Conservation (phyloP, 139 green algal species). For the Chlamydomonas applanata region DNA sequence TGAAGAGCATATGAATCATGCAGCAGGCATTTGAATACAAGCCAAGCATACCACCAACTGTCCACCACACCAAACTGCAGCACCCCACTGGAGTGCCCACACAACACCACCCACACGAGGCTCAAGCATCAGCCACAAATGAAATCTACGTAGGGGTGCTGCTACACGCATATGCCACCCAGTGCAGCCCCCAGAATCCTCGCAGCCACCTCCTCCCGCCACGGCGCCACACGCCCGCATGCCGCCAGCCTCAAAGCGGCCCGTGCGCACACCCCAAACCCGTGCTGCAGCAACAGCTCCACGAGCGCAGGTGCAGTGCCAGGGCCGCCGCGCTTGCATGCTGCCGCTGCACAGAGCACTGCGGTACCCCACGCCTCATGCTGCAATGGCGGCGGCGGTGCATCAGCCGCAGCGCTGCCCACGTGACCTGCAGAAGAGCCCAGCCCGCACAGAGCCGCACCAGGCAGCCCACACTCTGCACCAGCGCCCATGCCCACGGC, state of each 20-base stretch:
- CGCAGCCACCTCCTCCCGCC: constrained; percentile 5
- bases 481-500: too few relatives aligned
- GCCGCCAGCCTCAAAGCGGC: constrained; percentile 1
- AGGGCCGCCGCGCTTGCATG: background rate
- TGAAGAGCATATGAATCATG: too few relatives aligned
- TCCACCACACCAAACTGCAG: too few relatives aligned
- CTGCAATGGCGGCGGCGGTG: constrained; percentile 1
- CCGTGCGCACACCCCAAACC: constrained; percentile 4
- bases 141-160: too few relatives aligned
- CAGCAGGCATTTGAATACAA: too few relatives aligned
- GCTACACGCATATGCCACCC: background rate
- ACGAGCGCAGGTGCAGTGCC: background rate
- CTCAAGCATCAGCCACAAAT: too few relatives aligned
- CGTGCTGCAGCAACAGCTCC: constrained; percentile 9
- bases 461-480: too few relatives aligned
- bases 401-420: background rate
- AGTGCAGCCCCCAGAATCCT: background rate
- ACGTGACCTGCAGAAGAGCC: too few relatives aligned
- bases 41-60: too few relatives aligned
- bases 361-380: background rate
- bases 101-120: too few relatives aligned
- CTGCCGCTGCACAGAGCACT: constrained; percentile 4
- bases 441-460: background rate
- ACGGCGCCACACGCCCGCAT: background rate
- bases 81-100: too few relatives aligned